Evolutionary conservation across 2,329 filamentous ascomycete species (phyloP).

Genomic region (Fusarium caatingaense): DNA sequence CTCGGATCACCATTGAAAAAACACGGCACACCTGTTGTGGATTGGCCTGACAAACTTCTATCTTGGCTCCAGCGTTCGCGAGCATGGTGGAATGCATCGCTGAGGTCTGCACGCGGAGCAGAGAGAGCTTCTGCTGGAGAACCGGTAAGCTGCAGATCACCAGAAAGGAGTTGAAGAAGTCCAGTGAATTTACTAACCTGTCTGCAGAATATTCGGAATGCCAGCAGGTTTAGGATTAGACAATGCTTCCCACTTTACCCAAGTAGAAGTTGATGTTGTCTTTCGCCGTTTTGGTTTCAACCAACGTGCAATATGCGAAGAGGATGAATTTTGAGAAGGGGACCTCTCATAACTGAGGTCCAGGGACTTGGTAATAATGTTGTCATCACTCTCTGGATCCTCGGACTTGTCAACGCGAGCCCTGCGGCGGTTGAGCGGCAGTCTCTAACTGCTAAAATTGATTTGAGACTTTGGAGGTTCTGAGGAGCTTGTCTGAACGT

Average conservation of each 20-base stretch:
- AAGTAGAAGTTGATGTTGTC: conserved; percentile 6
- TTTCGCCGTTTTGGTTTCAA: conserved; percentile 31
- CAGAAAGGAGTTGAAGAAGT: not conserved
- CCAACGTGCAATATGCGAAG: conserved; percentile 23
- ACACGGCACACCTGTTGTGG: not conserved
- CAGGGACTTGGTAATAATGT: not conserved
- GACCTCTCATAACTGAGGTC: conserved; percentile 2
- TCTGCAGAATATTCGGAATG: conserved; percentile 3
- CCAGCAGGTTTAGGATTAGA: conserved; percentile 6
- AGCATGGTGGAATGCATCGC: conserved; percentile 47
- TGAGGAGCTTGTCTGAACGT: not conserved
- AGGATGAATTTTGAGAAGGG: conserved; percentile 15
- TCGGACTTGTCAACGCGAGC: conserved; percentile 8
- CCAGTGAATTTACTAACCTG: not conserved
- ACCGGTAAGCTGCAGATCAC: not conserved
- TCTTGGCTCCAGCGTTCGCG: conserved; percentile 45
- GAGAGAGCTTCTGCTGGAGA: not conserved
- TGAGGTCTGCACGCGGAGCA: conserved; percentile 46
- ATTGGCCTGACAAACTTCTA: conserved; percentile 9
- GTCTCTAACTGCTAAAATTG: conserved; percentile 25
- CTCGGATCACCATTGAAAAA: not conserved
- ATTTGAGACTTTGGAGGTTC: not conserved
- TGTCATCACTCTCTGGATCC: not conserved
- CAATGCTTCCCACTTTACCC: not conserved
- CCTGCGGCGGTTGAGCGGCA: conserved; percentile 25